Evolutionary conservation across 805 yeast species (phyloP).

Genomic region (Sporopachydermia lactativora): DNA sequence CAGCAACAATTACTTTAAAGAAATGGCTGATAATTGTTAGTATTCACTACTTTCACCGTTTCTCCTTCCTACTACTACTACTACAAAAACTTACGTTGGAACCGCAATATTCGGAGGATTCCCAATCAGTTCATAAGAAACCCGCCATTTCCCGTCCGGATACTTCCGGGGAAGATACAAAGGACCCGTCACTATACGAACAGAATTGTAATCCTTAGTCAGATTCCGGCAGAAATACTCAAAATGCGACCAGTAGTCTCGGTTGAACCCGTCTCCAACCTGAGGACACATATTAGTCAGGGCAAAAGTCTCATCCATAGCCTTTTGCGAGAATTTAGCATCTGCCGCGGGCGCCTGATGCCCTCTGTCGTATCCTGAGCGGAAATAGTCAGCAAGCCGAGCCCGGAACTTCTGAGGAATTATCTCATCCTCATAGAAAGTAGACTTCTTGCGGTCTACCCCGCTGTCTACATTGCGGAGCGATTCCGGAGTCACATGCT

Average conservation of each 20-base stretch:
- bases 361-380: constrained; percentile 94
- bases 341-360: constrained; percentile 98
- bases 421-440: constrained; percentile 75
- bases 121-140: constrained; percentile 85
- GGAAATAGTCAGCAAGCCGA: constrained; percentile 69
- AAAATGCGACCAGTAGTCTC: constrained; percentile 96
- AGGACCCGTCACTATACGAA: constrained; percentile 89
- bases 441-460: constrained; percentile 68
- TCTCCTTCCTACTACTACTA: not conserved
- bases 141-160: constrained; percentile 76
- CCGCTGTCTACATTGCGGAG: constrained; percentile 29
- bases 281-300: constrained; percentile 92
- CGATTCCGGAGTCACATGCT: constrained; percentile 72
- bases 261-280: constrained; percentile 93
- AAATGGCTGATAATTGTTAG: constrained; percentile 37
- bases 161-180: constrained; percentile 68
- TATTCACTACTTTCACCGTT: not conserved
- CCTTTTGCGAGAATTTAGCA: constrained; percentile 78
- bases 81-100: constrained; percentile 42
- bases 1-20: constrained; percentile 83
- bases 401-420: constrained; percentile 72
- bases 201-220: constrained; percentile 55
- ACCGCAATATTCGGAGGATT: constrained; percentile 95
- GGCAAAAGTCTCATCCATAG: constrained; percentile 91
- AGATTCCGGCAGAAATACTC: constrained; percentile 79